Evolutionary conservation across 768 basidiomycete species (phyloP).

Genomic region (Leucocoprinus birnbaumii): DNA sequence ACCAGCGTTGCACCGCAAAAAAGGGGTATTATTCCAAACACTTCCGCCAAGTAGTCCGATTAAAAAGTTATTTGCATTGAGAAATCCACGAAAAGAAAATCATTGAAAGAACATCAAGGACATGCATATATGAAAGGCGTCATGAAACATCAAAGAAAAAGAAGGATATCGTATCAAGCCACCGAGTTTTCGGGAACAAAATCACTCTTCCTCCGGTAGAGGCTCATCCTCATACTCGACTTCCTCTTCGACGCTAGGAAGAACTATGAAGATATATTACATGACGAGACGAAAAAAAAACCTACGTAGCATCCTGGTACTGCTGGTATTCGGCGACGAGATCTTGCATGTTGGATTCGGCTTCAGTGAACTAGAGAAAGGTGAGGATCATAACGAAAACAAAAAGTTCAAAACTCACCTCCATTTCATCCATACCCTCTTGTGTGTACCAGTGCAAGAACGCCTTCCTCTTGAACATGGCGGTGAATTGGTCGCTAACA

Average conservation of each 20-base stretch:
- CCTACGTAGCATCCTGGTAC: constrained; percentile 92
- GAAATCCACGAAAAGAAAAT: constrained; percentile 27
- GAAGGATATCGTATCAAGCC: constrained; percentile 7
- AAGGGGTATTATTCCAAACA: constrained; percentile 11
- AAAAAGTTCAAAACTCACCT: constrained; percentile 37
- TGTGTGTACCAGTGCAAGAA: constrained; percentile 99
- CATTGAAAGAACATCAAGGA: constrained; percentile 30
- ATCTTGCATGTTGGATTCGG: constrained; percentile 99
- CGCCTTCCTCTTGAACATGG: constrained; percentile 99
- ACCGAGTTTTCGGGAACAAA: neutral
- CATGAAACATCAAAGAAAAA: constrained; percentile 18
- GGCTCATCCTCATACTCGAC: constrained; percentile 86
- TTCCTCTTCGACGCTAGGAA: constrained; percentile 75
- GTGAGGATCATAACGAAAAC: neutral
- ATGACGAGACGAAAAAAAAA: constrained; percentile 14
- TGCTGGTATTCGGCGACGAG: constrained; percentile 97
- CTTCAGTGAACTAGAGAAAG: constrained; percentile 79
- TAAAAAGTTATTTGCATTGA: constrained; percentile 24
- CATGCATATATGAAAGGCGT: constrained; percentile 32
- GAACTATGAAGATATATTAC: constrained; percentile 9
- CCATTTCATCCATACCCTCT: constrained; percentile 99
- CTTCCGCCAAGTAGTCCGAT: constrained; percentile 12
- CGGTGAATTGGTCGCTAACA: constrained; percentile 96
- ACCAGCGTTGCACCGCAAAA: neutral
- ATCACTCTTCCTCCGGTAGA: constrained; percentile 41